Percentiles rank a stretch among this genome's conserved stretches.
These are phyloP conservation scores for Stylosanthes scabra DNA, from an alignment of 331 rosid genomes.

Conservation along the genomic window DNA sequence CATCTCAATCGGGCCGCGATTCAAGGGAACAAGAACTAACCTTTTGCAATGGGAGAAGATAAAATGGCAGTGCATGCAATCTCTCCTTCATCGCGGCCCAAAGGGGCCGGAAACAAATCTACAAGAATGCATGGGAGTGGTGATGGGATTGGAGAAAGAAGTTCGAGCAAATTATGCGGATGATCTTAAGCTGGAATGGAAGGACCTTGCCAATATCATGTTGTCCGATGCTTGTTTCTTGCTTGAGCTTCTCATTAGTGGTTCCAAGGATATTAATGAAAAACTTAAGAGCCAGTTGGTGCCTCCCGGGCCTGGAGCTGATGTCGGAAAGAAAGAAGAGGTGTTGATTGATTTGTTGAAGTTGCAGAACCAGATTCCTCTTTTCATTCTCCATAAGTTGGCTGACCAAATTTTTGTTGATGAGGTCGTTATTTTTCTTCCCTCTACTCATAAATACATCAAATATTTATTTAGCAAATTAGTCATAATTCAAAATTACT, in stretches of 20 bases:
- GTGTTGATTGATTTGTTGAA: not conserved
- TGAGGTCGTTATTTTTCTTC: no score
- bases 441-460: no score
- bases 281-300: not conserved
- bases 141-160: not conserved
- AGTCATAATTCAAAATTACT: no score
- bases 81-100: not conserved
- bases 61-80: not conserved
- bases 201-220: conserved; percentile 25
- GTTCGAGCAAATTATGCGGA: conserved; percentile 10
- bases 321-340: not conserved
- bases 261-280: not conserved
- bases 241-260: conserved; percentile 20
- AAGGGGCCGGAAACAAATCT: not conserved
- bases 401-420: not conserved
- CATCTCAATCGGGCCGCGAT: conserved; percentile 31
- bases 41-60: not conserved
- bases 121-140: fast-evolving
- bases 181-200: not conserved
- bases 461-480: no score
- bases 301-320: not conserved
- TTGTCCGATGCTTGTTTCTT: conserved; percentile 37
- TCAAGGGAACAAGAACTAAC: not conserved
- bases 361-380: conserved; percentile 4
- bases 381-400: not conserved